These are phyloP conservation scores for Didymellaceae sp. DNA, from an alignment of 2,329 filamentous ascomycete genomes.

Conservation along the genomic window DNA sequence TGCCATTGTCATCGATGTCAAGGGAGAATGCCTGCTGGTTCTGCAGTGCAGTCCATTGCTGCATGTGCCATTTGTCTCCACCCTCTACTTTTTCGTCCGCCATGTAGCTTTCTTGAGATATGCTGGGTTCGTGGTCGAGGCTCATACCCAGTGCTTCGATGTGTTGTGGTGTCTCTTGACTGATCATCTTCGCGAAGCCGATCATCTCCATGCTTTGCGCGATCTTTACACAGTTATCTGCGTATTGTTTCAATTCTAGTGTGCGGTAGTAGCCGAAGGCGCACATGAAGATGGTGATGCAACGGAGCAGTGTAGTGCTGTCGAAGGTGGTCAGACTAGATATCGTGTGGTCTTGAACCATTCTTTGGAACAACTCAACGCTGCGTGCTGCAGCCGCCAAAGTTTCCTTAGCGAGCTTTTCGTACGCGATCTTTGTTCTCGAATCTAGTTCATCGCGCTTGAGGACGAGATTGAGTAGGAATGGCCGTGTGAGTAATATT, in stretches of 20 bases:
- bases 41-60: slow-evolving; percentile 43
- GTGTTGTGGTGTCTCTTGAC: slow-evolving; percentile 42
- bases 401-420: slow-evolving; percentile 42
- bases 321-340: slow-evolving; percentile 46
- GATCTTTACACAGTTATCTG: slow-evolving; percentile 34
- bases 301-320: slow-evolving; percentile 43
- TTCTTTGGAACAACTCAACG: slow-evolving; percentile 35
- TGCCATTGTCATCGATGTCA: slow-evolving; percentile 40
- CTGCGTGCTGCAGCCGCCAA: slow-evolving; percentile 44
- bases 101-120: not conserved
- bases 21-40: slow-evolving; percentile 43
- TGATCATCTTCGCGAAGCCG: slow-evolving; percentile 45
- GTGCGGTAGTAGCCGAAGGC: slow-evolving; percentile 41
- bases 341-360: slow-evolving; percentile 33
- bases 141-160: slow-evolving; percentile 40
- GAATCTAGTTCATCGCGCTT: slow-evolving; percentile 31
- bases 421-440: slow-evolving; percentile 42
- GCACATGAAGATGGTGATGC: slow-evolving; percentile 46
- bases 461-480: slow-evolving; percentile 44
- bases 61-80: slow-evolving; percentile 41
- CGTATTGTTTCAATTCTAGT: slow-evolving; percentile 35
- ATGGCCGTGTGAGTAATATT: slow-evolving; percentile 44
- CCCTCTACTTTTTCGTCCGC: slow-evolving; percentile 31
- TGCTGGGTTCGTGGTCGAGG: slow-evolving; percentile 4
- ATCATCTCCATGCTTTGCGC: slow-evolving; percentile 37